phyloP scores from a whole-genome alignment of 108 stramenopile genomes.

The Skeletonema marinoi region DNA sequence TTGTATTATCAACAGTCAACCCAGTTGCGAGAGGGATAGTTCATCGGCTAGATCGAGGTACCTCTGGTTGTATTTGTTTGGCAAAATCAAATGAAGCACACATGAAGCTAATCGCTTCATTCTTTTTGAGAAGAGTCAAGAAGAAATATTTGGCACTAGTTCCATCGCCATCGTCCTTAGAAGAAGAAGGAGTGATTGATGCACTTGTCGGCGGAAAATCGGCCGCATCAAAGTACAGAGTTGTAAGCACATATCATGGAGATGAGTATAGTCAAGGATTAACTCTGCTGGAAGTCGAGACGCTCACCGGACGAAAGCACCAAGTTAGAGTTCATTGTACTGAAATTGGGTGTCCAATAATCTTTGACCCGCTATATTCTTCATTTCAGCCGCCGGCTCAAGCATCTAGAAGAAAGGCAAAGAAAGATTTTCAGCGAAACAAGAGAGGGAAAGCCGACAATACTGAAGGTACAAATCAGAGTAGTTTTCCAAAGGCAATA shows the following conservation, averaged over 20 bases:
- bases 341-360: conserved; percentile 2
- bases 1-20: conserved; percentile 71
- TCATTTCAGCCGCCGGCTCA: neutral
- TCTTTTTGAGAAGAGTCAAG: conserved; percentile 57
- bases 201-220: conserved; percentile 52
- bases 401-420: neutral
- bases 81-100: conserved; percentile 75
- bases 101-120: conserved; percentile 62
- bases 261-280: conserved; percentile 15
- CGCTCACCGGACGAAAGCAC: conserved; percentile 78
- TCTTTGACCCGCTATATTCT: neutral
- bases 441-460: conserved; percentile 18
- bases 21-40: conserved; percentile 67
- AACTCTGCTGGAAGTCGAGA: conserved; percentile 54
- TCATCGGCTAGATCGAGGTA: conserved; percentile 82
- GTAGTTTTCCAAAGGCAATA: neutral
- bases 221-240: conserved; percentile 52
- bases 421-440: neutral
- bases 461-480: neutral
- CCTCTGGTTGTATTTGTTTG: conserved; percentile 67
- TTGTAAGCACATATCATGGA: conserved; percentile 17
- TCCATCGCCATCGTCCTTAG: neutral
- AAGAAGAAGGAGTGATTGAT: conserved; percentile 41
- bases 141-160: conserved; percentile 72
- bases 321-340: conserved; percentile 75